These are phyloP conservation scores for Colletotrichum godetiae DNA, from an alignment of 2,329 filamentous ascomycete genomes.

Conservation along the genomic window DNA sequence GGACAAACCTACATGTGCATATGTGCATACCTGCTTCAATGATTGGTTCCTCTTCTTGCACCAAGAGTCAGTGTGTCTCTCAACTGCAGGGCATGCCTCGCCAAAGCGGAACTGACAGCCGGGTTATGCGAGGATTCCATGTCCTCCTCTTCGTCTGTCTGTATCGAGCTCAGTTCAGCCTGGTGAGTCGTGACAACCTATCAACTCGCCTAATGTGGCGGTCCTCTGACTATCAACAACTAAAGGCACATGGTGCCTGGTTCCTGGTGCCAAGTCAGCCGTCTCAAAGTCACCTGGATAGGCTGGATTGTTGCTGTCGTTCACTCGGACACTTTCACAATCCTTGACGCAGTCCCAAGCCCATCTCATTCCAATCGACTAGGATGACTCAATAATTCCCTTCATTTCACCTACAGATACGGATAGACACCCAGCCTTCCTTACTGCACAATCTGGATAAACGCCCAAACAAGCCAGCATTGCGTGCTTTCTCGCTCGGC, in stretches of 20 bases:
- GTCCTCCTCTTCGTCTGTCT: background rate
- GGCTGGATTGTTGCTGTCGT: constrained; percentile 19
- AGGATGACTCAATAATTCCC: constrained; percentile 9
- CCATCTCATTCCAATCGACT: background rate
- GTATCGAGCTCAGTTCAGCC: background rate
- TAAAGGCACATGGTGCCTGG: background rate
- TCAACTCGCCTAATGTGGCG: background rate
- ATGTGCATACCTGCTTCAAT: background rate
- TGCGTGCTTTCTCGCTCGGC: background rate
- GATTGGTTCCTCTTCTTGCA: background rate
- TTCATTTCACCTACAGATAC: constrained; percentile 1
- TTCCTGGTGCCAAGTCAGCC: constrained; percentile 15
- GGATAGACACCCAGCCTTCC: background rate
- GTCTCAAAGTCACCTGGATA: constrained; percentile 5
- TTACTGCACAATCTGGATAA: constrained; percentile 6
- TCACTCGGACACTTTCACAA: background rate
- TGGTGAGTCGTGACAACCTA: background rate
- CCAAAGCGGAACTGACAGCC: background rate
- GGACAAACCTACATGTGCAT: background rate
- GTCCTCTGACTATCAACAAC: background rate
- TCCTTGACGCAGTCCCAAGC: background rate
- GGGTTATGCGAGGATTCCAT: background rate
- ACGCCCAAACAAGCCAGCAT: background rate
- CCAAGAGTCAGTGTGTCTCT: background rate
- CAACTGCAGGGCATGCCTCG: background rate